Percentiles rank a stretch among this genome's conserved stretches.
phyloP scores from a whole-genome alignment of 2,329 filamentous ascomycete species.

The Fusarium guadeloupense region DNA sequence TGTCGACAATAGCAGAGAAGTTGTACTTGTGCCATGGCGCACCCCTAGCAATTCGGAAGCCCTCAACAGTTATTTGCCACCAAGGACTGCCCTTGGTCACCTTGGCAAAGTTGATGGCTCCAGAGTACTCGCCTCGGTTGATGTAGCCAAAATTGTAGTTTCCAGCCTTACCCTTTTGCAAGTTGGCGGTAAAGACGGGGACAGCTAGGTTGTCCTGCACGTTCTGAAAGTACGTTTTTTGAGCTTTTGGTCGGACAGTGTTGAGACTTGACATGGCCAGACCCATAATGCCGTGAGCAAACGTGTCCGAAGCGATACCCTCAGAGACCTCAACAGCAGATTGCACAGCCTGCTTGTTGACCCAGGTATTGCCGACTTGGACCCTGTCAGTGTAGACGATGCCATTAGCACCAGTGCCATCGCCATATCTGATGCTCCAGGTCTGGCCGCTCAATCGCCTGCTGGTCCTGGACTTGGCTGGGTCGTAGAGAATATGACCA shows the following conservation, averaged over 20 bases:
- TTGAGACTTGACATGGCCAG: constrained; percentile 47
- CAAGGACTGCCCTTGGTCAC: constrained; percentile 64
- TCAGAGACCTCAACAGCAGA: constrained; percentile 67
- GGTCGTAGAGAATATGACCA: constrained; percentile 68
- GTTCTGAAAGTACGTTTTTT: constrained; percentile 51
- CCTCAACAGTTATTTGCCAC: constrained; percentile 68
- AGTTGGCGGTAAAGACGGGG: constrained; percentile 52
- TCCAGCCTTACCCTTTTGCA: constrained; percentile 46
- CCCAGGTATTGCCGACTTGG: constrained; percentile 66
- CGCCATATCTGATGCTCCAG: constrained; percentile 72
- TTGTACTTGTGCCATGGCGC: constrained; percentile 40
- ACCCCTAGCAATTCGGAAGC: constrained; percentile 61
- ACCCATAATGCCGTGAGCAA: constrained; percentile 50
- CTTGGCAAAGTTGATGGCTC: constrained; percentile 63
- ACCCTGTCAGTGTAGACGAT: constrained; percentile 74
- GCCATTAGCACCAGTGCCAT: constrained; percentile 70
- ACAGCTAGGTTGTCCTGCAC: constrained; percentile 41
- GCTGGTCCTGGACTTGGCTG: constrained; percentile 53
- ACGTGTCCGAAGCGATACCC: constrained; percentile 48
- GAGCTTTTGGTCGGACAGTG: constrained; percentile 45
- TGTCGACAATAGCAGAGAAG: constrained; percentile 71
- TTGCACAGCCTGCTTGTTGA: constrained; percentile 71
- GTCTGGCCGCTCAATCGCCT: constrained; percentile 53
- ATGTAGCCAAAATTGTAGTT: constrained; percentile 60
- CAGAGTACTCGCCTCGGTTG: constrained; percentile 65